phyloP scores from a whole-genome alignment of 768 basidiomycete species.

The Podaxis sp. region DNA sequence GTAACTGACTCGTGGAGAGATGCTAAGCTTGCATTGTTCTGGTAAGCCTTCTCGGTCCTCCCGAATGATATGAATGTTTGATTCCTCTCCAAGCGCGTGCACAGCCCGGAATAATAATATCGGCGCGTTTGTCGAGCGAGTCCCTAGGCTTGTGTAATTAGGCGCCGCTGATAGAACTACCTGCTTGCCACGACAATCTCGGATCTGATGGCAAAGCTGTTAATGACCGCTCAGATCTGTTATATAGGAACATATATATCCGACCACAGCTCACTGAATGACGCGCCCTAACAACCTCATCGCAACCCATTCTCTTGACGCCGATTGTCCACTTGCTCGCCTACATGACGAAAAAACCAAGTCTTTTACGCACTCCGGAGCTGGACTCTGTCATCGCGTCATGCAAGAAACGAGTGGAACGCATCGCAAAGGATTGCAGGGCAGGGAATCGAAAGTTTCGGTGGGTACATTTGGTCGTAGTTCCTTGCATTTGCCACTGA shows the following conservation, averaged over 20 bases:
- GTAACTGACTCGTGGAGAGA: no score
- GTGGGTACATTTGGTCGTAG: slow-evolving; percentile 27
- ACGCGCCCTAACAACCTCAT: not conserved
- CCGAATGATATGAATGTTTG: no score
- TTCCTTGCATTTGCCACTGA: not conserved
- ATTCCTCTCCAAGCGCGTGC: no score
- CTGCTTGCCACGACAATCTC: slow-evolving; percentile 1
- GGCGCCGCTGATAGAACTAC: not conserved
- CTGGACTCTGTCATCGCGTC: slow-evolving; percentile 45
- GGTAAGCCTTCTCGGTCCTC: no score
- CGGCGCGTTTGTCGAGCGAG: no score
- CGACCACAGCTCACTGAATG: not conserved
- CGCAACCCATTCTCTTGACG: not conserved
- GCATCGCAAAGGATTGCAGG: slow-evolving; percentile 46
- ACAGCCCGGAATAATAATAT: no score
- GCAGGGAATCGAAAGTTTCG: slow-evolving; percentile 51
- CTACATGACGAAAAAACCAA: slow-evolving; percentile 7
- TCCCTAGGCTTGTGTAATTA: not conserved
- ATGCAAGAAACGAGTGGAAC: slow-evolving; percentile 43
- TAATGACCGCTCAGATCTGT: not conserved
- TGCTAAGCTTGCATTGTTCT: no score
- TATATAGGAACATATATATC: not conserved
- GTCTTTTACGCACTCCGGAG: slow-evolving; percentile 36
- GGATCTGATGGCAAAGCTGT: slow-evolving; percentile 6
- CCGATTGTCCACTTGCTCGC: not conserved